phyloP scores from a whole-genome alignment of 352 stramenopile genomes.

The Globisporangium camurandrum region DNA sequence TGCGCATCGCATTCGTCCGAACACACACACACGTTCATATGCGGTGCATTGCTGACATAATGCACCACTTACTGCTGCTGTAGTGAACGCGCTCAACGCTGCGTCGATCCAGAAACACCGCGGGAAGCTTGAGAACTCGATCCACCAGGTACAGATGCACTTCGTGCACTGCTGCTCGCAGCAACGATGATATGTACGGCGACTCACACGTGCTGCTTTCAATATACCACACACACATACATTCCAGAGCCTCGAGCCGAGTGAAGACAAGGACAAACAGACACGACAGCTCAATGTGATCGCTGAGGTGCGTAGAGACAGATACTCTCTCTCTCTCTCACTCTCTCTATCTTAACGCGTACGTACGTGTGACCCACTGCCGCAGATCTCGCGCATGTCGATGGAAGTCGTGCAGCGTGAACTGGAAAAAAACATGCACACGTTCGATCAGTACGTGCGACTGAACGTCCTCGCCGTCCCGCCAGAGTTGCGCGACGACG shows the following conservation, averaged over 20 bases:
- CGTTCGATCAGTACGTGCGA: slow-evolving; percentile 9
- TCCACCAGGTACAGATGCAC: slow-evolving; percentile 8
- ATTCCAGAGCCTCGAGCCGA: slow-evolving; percentile 6
- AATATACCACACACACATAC: neutral
- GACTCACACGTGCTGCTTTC: too few species aligned
- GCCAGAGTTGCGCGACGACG: slow-evolving; percentile 1
- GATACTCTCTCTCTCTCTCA: neutral
- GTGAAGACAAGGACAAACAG: slow-evolving; percentile 7
- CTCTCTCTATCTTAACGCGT: neutral
- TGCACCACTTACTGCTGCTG: neutral
- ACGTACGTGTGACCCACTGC: neutral
- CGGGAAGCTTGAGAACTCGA: slow-evolving; percentile 6
- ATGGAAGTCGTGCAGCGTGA: slow-evolving; percentile 11
- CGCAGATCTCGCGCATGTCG: slow-evolving; percentile 7
- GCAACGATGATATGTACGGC: too few species aligned
- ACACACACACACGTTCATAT: too few species aligned
- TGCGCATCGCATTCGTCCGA: too few species aligned
- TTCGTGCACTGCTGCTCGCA: too few species aligned
- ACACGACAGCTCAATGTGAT: slow-evolving; percentile 10
- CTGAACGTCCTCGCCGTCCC: slow-evolving; percentile 4
- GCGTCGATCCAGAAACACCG: slow-evolving; percentile 7
- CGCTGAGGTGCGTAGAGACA: slow-evolving; percentile 2
- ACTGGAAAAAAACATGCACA: slow-evolving; percentile 10
- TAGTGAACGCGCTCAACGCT: slow-evolving; percentile 6
- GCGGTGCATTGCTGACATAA: neutral